Percentiles rank a stretch among this genome's conserved stretches.
These are phyloP conservation scores for Toxoplasma gondii DNA, from an alignment of 169 alveolate species.

Conservation along the genomic window DNA sequence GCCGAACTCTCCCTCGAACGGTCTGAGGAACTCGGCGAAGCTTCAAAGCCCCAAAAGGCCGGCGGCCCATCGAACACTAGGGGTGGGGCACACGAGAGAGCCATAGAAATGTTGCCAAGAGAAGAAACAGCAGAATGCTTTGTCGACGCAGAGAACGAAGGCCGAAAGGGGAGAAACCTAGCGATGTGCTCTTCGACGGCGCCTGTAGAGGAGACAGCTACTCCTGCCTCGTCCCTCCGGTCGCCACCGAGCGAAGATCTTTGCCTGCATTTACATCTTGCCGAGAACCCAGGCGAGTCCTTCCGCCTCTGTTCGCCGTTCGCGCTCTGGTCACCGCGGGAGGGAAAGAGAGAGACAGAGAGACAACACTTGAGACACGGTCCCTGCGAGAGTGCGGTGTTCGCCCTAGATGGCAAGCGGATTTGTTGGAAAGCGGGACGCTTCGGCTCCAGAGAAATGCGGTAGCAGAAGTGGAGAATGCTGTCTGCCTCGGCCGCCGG, in stretches of 20 bases:
- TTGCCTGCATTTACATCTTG: background rate
- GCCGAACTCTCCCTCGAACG: too few species aligned
- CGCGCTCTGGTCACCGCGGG: background rate
- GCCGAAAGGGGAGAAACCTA: background rate
- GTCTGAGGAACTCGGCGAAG: too few species aligned
- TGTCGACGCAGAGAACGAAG: background rate
- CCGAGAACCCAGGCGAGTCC: background rate
- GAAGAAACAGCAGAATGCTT: background rate
- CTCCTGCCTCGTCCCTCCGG: background rate
- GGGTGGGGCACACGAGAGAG: background rate
- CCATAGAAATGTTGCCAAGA: background rate
- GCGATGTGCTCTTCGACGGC: background rate
- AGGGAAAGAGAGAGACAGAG: background rate
- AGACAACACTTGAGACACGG: background rate
- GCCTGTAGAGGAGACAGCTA: background rate
- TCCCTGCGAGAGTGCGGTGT: background rate
- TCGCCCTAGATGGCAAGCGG: background rate
- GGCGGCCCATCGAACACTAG: background rate
- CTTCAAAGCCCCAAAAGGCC: constrained; percentile 9
- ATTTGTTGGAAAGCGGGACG: background rate
- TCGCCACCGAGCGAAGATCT: background rate
- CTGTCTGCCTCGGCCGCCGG: constrained; percentile 22
- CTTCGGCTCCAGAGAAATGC: constrained; percentile 13
- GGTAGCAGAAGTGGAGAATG: background rate
- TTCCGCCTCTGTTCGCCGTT: background rate